A percentile compares a stretch with the other conserved stretches of the same genome.
Evolutionary conservation across 2,329 filamentous ascomycete genomes (phyloP).

Genomic region (Clarireedia monteithiana): DNA sequence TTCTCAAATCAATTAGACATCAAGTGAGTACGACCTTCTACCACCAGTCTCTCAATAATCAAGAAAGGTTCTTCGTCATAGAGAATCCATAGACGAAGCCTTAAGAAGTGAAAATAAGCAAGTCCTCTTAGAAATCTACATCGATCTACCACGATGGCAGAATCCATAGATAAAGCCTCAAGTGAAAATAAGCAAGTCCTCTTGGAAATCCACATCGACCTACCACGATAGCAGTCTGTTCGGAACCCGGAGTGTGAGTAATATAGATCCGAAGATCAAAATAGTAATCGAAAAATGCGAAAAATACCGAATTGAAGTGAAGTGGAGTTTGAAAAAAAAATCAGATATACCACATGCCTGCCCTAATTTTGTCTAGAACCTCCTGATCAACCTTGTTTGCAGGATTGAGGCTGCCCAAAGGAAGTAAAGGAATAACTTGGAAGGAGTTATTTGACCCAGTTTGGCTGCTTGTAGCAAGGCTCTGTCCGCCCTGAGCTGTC

Average conservation of each 20-base stretch:
- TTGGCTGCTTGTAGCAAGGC: constrained; percentile 14
- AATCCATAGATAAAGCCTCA: constrained; percentile 12
- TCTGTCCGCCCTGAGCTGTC: constrained; percentile 2
- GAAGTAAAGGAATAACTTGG: constrained; percentile 22
- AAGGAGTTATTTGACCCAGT: constrained; percentile 13
- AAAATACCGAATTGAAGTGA: constrained; percentile 7
- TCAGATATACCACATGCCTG: constrained; percentile 30
- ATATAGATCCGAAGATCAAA: constrained; percentile 15
- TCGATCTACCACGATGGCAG: too few relatives aligned
- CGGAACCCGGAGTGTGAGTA: not conserved
- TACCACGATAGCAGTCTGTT: not conserved
- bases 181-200: constrained; percentile 16
- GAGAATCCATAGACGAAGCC: constrained; percentile 10
- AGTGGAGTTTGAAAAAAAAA: too few relatives aligned
- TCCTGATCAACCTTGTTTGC: constrained; percentile 9
- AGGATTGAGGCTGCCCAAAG: constrained; percentile 14
- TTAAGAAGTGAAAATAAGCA: constrained; percentile 17
- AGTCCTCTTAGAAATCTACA: constrained; percentile 6
- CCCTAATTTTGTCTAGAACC: constrained; percentile 19
- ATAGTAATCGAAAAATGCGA: constrained; percentile 14
- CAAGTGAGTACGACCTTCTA: not conserved
- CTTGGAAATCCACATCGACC: not conserved
- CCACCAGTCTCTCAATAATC: not conserved
- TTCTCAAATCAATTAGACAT: too few relatives aligned
- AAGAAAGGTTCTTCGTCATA: not conserved